Base-by-base conservation (phyloP, 1,284 basidiomycete species). In the Rhodotorula sp. region DNA sequence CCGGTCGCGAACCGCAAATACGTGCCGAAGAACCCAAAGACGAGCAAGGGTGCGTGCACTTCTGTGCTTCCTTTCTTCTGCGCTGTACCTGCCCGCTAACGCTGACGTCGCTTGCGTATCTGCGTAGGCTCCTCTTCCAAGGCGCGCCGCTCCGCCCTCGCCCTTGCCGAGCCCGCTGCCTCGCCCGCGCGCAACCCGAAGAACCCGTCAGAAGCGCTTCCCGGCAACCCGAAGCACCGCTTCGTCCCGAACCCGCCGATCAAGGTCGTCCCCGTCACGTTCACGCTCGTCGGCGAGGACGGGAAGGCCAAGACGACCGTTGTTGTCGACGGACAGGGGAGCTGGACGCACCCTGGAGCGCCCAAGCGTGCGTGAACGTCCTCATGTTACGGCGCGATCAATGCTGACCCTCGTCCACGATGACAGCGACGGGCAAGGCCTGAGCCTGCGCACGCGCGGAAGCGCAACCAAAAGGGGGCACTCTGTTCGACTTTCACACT, bases 311-410 rank as follows among this genome's bases (percentile, higher is more conserved):
- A 34, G 34, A 34, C 34, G 3, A 34, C 34, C 3, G 54, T 55
- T 34, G 34, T 49, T 49, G 10, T 55, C 27, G 63, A 64, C 55
- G 56, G 48, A 23, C 56, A 44, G 34, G 49, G 56, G 34, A 27
- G 21, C n/a, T 41, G 54, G 55, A 55, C 61, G 8, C 63, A 64
- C 46, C 54, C 63, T 17, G 55, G 63, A 0, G 48, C 41, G 59
- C 59, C 59, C 0, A 34, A 41, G 21, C 16, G 58, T 60, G 58
- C 45, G 58, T 10, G 19, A 12, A 7, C 16, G 10, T 17, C 16
- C 17, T 21, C 45, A 25, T n/a, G 1, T 12, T 23, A 9, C 16
- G 8, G 10, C 34, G 1, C 41, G 12, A 13, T 54, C 25, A 13
- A 4, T 27, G 7, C 52, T 53, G 52, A 53, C 23, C 14, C 12